These are phyloP conservation scores for Calophaca sinica DNA, from an alignment of 306 rosid species.

Conservation along the genomic window DNA sequence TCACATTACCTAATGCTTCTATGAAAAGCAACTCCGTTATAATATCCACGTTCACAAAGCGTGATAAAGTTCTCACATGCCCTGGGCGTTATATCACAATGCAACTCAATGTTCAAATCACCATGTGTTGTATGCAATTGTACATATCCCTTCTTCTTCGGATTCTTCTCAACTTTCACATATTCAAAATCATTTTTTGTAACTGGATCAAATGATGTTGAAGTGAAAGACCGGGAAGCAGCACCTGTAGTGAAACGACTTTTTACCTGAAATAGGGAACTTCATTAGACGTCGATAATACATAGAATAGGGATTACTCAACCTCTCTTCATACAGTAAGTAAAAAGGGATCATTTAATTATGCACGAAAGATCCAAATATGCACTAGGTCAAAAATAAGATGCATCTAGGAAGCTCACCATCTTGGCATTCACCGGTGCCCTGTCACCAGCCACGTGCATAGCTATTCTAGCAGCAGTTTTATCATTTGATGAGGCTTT, in stretches of 20 bases:
- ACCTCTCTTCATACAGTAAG: constrained; percentile 23
- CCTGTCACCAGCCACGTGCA: constrained; percentile 97
- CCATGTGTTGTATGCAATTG: constrained; percentile 92
- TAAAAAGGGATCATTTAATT: constrained; percentile 31
- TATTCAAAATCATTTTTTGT: constrained; percentile 89
- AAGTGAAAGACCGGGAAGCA: constrained; percentile 95
- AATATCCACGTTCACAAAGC: constrained; percentile 93
- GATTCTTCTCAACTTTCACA: constrained; percentile 96
- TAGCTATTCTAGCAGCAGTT: constrained; percentile 96
- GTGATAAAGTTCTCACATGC: constrained; percentile 94
- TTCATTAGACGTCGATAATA: constrained; percentile 37
- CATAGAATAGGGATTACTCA: neutral
- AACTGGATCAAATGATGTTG: constrained; percentile 89
- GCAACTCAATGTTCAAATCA: constrained; percentile 95
- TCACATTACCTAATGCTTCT: constrained; percentile 77
- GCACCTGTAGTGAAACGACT: constrained; percentile 96
- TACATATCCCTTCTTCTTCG: constrained; percentile 93
- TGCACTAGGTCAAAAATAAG: constrained; percentile 11
- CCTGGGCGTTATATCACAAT: constrained; percentile 94
- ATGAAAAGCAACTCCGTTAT: constrained; percentile 88
- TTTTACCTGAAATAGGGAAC: constrained; percentile 70
- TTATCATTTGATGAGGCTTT: constrained; percentile 88
- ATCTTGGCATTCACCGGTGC: constrained; percentile 87
- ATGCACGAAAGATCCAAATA: constrained; percentile 8
- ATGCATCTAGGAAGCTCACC: constrained; percentile 59